Base-by-base conservation (phyloP, 345 rosid species). In the Populus simonii region DNA sequence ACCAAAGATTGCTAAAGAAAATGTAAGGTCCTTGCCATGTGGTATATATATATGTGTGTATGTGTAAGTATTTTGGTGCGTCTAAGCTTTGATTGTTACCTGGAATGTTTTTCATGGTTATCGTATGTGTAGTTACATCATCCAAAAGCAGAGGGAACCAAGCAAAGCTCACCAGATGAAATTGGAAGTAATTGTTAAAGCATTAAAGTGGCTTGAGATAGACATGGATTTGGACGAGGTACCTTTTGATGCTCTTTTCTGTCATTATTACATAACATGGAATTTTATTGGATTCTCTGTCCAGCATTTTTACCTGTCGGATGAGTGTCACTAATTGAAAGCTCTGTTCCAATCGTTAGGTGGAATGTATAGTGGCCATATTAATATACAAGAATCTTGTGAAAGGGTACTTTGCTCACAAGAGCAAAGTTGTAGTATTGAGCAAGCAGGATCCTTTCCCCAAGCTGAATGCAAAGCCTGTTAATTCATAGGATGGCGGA, bases 381-480 rank as follows among this genome's bases (percentile, higher is more conserved):
- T 75, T 92, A 76, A 93, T 96, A 76, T 81, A 91, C 93, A 96
- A 92, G 85, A 93, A 93, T 84, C 94, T 92, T 10, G 82, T 90
- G 77, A 96, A 92, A 78, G 97, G 99, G 6, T 93, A 92, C 85
- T 93, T 92, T 55, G 96, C 98, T 5, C 97, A 93, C 89, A 96
- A 96, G 84, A 96, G 97, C 84, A 92, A 93, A 83, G 97, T 96
- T 71, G 93, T 92, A 43, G 99, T 92, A 35, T 82, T 96, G 87
- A 96, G 99, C 90, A 92, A 96, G 88, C 98, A 96, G 82, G 97
- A 92, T 81, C 97, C 98, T 75, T 96, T 96, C 82, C 97, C 98
- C 53, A 92, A 87, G 81, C 82, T 88, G 71, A 89, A 88, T 38
- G 98, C 97, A 29, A 93, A 85, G 82, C 94, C 97, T 7, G 92